A percentile compares a stretch with the other conserved stretches of the same genome.
These are phyloP conservation scores for Monosporozyma siamensis DNA, from an alignment of 805 yeast species.

Conservation along the genomic window DNA sequence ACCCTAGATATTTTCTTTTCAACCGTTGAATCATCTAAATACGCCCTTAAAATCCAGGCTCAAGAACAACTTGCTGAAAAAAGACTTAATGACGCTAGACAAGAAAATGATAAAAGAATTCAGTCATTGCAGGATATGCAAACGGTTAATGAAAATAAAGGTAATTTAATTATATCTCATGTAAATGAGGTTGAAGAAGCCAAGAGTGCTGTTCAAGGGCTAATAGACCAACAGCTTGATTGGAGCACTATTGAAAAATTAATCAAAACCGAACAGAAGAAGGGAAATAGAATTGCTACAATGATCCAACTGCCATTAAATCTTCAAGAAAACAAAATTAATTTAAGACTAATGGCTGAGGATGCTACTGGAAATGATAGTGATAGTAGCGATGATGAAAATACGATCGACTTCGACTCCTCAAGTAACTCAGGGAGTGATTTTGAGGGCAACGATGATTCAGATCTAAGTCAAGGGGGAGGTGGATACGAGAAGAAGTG, in stretches of 20 bases:
- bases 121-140: slow-evolving; percentile 57
- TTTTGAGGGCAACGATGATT: slow-evolving; percentile 13
- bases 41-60: slow-evolving; percentile 62
- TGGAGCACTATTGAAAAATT: slow-evolving; percentile 83
- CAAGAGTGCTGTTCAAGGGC: slow-evolving; percentile 51
- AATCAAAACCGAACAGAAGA: slow-evolving; percentile 56
- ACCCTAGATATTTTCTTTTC: slow-evolving; percentile 82
- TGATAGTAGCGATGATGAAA: slow-evolving; percentile 13
- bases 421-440: slow-evolving; percentile 11
- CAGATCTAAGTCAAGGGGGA: slow-evolving; percentile 4
- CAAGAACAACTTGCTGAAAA: slow-evolving; percentile 69
- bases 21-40: slow-evolving; percentile 71
- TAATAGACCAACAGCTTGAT: slow-evolving; percentile 80
- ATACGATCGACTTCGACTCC: slow-evolving; percentile 10
- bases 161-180: slow-evolving; percentile 59
- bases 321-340: slow-evolving; percentile 57
- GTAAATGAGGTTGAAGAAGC: slow-evolving; percentile 68
- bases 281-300: slow-evolving; percentile 56
- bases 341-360: slow-evolving; percentile 41
- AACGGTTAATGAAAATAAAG: slow-evolving; percentile 53
- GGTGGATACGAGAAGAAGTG: slow-evolving; percentile 7
- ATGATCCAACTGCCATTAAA: slow-evolving; percentile 59
- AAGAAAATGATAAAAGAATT: slow-evolving; percentile 63
- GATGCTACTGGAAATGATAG: slow-evolving; percentile 29
- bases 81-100: slow-evolving; percentile 63